A percentile compares a stretch with the other conserved stretches of the same genome.
phyloP scores from a whole-genome alignment of 495 filamentous ascomycete species.

The Neurospora sp. region DNA sequence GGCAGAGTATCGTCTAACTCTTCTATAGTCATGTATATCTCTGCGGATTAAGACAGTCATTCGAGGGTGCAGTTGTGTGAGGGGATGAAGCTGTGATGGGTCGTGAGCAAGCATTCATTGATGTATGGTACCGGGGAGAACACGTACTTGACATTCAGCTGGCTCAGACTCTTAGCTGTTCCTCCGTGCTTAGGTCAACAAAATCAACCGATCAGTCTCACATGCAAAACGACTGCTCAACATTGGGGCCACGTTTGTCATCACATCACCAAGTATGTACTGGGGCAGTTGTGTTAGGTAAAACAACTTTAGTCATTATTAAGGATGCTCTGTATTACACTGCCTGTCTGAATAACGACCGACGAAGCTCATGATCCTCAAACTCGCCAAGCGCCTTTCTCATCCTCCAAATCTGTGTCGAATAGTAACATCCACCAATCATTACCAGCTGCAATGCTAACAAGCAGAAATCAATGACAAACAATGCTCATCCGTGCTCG shows the following conservation, averaged over 20 bases:
- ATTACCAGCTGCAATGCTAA: neutral
- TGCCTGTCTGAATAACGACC: neutral
- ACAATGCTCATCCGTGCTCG: neutral
- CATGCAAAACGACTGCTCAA: neutral
- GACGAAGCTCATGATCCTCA: neutral
- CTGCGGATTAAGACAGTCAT: constrained; percentile 42
- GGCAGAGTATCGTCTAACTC: neutral
- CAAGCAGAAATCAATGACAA: neutral
- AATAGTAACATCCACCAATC: neutral
- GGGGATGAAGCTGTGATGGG: neutral
- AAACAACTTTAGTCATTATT: neutral
- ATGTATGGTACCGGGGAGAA: neutral
- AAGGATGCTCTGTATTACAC: neutral
- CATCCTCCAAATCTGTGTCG: neutral
- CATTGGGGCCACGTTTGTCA: neutral
- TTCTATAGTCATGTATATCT: constrained; percentile 62
- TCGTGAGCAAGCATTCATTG: neutral
- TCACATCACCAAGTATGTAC: neutral
- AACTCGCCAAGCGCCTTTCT: neutral
- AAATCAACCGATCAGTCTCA: neutral
- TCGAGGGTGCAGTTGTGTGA: neutral
- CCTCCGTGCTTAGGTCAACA: neutral
- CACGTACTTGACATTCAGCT: neutral
- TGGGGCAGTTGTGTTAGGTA: neutral
- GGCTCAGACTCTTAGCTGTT: neutral